Evolutionary conservation across 257 asterid species (phyloP), one percentile per base, ranked within the genome.

Genomic region (Fraxinus anomala): DNA sequence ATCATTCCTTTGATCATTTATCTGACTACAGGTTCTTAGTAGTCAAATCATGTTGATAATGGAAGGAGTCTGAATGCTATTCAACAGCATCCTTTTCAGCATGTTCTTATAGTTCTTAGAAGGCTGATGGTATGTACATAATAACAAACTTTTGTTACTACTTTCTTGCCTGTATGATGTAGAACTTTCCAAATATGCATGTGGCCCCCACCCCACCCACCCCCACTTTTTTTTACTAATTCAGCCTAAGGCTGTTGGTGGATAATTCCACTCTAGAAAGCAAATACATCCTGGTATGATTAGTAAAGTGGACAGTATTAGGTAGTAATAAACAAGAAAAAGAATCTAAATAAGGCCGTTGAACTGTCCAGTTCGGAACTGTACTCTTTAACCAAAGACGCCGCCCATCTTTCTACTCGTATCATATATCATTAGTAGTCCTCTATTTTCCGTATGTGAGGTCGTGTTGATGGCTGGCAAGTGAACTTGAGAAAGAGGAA

Each of bases 111-210:
- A 63, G 69, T 63, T 63, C 11, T 63, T 63, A 26, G 69, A 63
- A 59, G 67, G 67, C 30, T 59, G 67, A 59, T 59, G 67, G 67
- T 24, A 23, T 63, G 69, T 63, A 63, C 33, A 63, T 63, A 63
- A 6, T 63, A 63, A 63, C 69, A 24, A 63, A 10, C 33, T 26
- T 23, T 31, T 26, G 33, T 59, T 59, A 10, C 67, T 9, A 21
- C 30, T 59, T 59, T 59, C 67, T 59, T 59, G 30, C 33, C 28
- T 63, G 36, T 63, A 11, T 63, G 36, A 63, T 26, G 36, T 63
- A 24, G 34, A 24, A 23, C 34, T 26, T 63, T 16, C 69, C 30
- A 11, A 63, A 23, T 34, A 26, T 24, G 69, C 36, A 21, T 11
- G 69, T 23, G 34, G n/a, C n/a, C n/a, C n/a, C n/a, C n/a, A n/a